Evolutionary conservation across 345 rosid genomes (phyloP), one percentile per base, ranked within the genome.

Genomic region (sweet orange (Citrus sinensis)): DNA sequence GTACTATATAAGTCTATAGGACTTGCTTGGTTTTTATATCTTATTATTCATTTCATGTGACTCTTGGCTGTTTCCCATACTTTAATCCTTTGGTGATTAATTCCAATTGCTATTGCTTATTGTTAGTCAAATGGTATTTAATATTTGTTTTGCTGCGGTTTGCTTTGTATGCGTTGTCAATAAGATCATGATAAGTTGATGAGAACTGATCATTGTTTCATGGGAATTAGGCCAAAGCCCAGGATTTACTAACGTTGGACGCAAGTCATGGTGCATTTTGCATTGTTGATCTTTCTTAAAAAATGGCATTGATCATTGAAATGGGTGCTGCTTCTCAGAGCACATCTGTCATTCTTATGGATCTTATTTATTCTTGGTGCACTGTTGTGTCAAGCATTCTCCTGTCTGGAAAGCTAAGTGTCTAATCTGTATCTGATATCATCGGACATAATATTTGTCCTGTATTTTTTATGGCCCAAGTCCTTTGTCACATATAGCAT

Each of bases 171-270:
- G 20, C 5, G 27, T 37, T 74, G 13, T 61, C 8, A 27, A 7
- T 39, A 34, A 39, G 37, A n/a, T 60, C 68, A 35, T 39, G 67
- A 60, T 25, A 61, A 60, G 16, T 59, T 61, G 69, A 56, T 40
- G 30, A 30, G 17, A 29, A 63, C 46, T 25, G 24, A 56, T 65
- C 10, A 34, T 65, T 64, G 49, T 30, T 75, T 51, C 30, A 1
- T 25, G 69, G 79, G 56, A 55, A 13, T 58, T 59, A 64, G 49
- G 65, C 73, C 25, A 60, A 30, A 73, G 61, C 37, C 71, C 40
- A 60, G 70, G 75, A 67, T 51, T 60, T 29, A 55, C 22, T 30
- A 51, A 6, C 9, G 2, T 8, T 30, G 39, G 27, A 69, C 58
- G 2, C 17, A 42, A 54, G 30, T 16, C 11, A 17, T 51, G 61